Conservation (phyloP, 768 basidiomycete species). For the Filobasidium wieringae region DNA sequence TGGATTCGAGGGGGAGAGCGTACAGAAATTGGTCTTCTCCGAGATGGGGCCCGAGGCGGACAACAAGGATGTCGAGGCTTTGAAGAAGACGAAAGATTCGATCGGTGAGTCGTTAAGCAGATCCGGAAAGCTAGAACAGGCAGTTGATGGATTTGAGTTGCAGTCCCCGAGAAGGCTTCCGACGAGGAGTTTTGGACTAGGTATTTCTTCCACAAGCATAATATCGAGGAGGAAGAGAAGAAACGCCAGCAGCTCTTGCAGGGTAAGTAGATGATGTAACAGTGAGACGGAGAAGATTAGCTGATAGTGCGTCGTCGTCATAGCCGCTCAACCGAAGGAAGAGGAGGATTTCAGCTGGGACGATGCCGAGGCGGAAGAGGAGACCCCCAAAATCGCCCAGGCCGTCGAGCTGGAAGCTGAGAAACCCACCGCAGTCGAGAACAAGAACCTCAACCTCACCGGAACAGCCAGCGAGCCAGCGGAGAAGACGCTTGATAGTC, state of each 20-base stretch:
- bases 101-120: slow-evolving; percentile 10
- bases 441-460: background rate
- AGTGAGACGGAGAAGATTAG: background rate
- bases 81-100: slow-evolving; percentile 32
- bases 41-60: slow-evolving; percentile 20
- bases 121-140: background rate
- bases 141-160: background rate
- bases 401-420: background rate
- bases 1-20: slow-evolving; percentile 5
- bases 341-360: slow-evolving; percentile 39
- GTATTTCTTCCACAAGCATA: slow-evolving; percentile 36
- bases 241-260: slow-evolving; percentile 30
- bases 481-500: background rate
- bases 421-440: background rate
- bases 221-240: slow-evolving; percentile 33
- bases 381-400: background rate
- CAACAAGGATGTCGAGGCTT: slow-evolving; percentile 19
- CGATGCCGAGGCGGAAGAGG: slow-evolving; percentile 23
- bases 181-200: slow-evolving; percentile 37
- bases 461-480: background rate
- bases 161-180: slow-evolving; percentile 31
- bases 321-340: slow-evolving; percentile 21
- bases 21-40: slow-evolving; percentile 2
- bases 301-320: background rate
- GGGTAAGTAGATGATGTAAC: slow-evolving; percentile 17